These are phyloP conservation scores for Trichodelitschia bisporula DNA, from an alignment of 495 filamentous ascomycete species.

Conservation along the genomic window DNA sequence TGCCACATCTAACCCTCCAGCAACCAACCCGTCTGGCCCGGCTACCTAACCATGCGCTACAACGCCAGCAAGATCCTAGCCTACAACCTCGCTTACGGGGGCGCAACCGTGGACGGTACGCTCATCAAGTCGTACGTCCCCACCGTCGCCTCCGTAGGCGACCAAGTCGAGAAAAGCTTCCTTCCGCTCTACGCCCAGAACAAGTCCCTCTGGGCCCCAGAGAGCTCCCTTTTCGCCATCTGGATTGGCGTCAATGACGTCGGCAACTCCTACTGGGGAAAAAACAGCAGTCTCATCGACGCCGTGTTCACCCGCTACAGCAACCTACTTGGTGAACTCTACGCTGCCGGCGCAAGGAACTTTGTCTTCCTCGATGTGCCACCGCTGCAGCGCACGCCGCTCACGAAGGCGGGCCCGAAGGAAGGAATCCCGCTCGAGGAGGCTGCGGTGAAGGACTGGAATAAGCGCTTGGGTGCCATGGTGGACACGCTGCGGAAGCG, in stretches of 20 bases:
- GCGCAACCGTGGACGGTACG: conserved; percentile 38
- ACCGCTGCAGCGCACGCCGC: conserved; percentile 39
- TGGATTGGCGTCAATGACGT: conserved; percentile 72
- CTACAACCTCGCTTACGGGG: conserved; percentile 46
- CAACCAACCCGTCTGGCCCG: too few relatives aligned
- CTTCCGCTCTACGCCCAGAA: conserved; percentile 20
- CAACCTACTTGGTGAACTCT: conserved; percentile 28
- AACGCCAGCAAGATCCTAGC: conserved; percentile 33
- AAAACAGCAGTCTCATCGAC: conserved; percentile 21
- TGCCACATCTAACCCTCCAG: too few relatives aligned
- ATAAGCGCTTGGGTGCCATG: conserved; percentile 7
- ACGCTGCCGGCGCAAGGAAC: conserved; percentile 40
- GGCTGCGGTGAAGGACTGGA: conserved; percentile 10
- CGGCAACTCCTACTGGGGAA: conserved; percentile 33
- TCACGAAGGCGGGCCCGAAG: conserved; percentile 11
- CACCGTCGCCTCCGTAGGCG: conserved; percentile 28
- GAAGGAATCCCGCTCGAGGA: conserved; percentile 4
- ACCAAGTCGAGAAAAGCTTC: conserved; percentile 30
- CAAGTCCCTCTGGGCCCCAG: conserved; percentile 23
- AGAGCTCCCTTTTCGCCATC: conserved; percentile 41
- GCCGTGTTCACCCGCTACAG: conserved; percentile 34
- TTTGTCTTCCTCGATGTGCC: conserved; percentile 59
- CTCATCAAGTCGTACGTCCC: conserved; percentile 27
- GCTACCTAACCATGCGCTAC: conserved; percentile 35
- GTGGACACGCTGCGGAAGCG: conserved; percentile 8